A percentile compares a stretch with the other conserved stretches of the same genome.
These are phyloP conservation scores for Prunus armeniaca DNA, from an alignment of 306 rosid genomes.

Conservation along the genomic window DNA sequence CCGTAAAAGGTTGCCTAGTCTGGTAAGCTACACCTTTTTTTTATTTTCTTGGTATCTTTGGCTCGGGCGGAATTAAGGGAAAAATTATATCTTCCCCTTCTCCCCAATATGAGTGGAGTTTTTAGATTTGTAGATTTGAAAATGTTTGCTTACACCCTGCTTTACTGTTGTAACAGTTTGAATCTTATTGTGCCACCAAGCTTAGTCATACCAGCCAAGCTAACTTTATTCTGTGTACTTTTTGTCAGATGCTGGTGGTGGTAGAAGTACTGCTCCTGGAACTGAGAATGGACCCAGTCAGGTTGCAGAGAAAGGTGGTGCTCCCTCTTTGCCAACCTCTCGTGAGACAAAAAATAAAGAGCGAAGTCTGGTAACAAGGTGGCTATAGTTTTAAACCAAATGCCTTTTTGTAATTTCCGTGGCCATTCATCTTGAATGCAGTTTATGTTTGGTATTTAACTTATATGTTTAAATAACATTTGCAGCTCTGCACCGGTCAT, in stretches of 20 bases:
- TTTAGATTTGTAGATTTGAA: conserved; percentile 10
- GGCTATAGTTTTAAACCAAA: conserved; percentile 11
- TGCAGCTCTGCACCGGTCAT: conserved; percentile 55
- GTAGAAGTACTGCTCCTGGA: conserved; percentile 61
- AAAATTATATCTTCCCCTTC: background rate
- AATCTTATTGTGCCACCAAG: conserved; percentile 19
- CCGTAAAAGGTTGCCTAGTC: background rate
- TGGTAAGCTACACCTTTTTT: background rate
- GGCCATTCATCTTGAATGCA: background rate
- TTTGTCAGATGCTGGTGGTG: conserved; percentile 61
- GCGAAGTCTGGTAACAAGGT: conserved; percentile 59
- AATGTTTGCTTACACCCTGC: background rate
- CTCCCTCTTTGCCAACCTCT: conserved; percentile 41
- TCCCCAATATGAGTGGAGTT: conserved; percentile 4
- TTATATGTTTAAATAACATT: conserved; percentile 19
- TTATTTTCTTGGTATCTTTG: background rate
- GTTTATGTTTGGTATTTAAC: conserved; percentile 5
- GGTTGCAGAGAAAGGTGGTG: conserved; percentile 53
- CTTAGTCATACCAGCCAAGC: conserved; percentile 20
- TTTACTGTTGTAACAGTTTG: background rate
- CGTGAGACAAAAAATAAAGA: conserved; percentile 60
- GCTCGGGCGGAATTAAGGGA: background rate
- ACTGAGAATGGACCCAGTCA: conserved; percentile 66
- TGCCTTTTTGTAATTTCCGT: background rate
- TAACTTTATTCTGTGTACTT: conserved; percentile 25